Base-by-base conservation (phyloP, 2,329 filamentous ascomycete genomes). In the Pyricularia grisea region DNA sequence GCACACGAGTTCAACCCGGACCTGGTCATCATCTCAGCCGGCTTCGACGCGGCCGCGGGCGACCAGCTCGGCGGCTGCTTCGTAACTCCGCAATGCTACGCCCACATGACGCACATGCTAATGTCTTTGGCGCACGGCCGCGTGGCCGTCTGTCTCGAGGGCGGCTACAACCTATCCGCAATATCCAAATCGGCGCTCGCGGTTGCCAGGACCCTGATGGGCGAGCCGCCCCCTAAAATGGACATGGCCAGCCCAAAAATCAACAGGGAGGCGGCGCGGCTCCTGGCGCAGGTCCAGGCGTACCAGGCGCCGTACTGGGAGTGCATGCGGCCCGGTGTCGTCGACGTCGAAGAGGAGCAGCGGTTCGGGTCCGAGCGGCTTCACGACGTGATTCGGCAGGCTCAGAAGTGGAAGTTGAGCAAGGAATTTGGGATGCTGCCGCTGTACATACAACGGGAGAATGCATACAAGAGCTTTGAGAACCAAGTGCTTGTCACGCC, bases 71-170 rank as follows among this genome's bases (percentile, higher is more conserved):
- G 95, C 67, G 93, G 92, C 36, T 99, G 95, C 77, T 94, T 93
- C 75, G 95, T 99, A 5, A 91, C 93, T 0, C 95, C 95, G 0
- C 81, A 89, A 4, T 97, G 95, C 76, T 99, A 98, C 77, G 92
- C 94, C 17, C 94, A 99, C 76, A 98, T 99, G 95, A 98, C 95
- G 20, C 93, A 97, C 76, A 97, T 98, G 94, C 87, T 99, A 66
- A 98, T 97, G 94, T 93, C 92, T 2, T 84, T 99, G 25, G 94
- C 95, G 0, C 85, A 89, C 64, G 95, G 95, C 31, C 97, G 94
- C 76, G 85, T 99, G 17, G 92, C 92, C 2, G 94, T 97, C 10
- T 97, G 94, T 76, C 84, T 99, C 2, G 95, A 99, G 80, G 95
- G 95, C 27, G 95, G 95, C 10, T 99, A 99, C 79, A 98, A 98